Base-by-base conservation (phyloP, 2,329 filamentous ascomycete genomes). In the Aspergillus ochraceus region DNA sequence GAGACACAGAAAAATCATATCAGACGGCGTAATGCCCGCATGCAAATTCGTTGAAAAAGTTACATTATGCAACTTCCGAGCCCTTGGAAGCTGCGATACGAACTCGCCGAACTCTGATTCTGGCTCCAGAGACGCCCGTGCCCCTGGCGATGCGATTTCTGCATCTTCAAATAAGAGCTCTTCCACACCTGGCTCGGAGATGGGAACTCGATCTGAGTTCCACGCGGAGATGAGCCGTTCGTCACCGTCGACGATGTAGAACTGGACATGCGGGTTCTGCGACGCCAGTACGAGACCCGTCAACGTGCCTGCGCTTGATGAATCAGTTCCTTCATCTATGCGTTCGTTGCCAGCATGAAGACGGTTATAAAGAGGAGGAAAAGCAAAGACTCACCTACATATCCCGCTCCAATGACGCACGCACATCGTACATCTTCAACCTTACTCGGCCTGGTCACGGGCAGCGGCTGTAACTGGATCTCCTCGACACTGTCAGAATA, bases 111-210 rank as follows among this genome's bases (percentile, higher is more conserved):
- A 36, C 19, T 47, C 20, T 32, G 46, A 46, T 11, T 52, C 45
- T 17, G 46, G 29, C 6, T 46, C 24, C 10, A 20, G 4, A 19
- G 24, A 24, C 8, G 6, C 32, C 49, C 29, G 20, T 39, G 14
- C 20, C n/a, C 19, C 12, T 9, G 45, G 29, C 2, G 20, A 29
- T 17, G 22, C 24, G n/a, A 46, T 30, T 45, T 36, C 14, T 12
- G 47, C 45, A 11, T 65, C 57, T 17, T 65, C 65, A n/a, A 66
- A 68, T 2, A 67, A n/a, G 10, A 67, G 42, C 11, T 66, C 63
- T 6, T 68, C 64, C 10, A 72, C 45, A 11, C 68, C 70, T 0
- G 70, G 69, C 49, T 72, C 70, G n/a, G 62, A 58, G n/a, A 71
- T 58, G 0, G 69, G 70, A 29, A 65, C 57, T 22, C 59, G 61